phyloP scores from a whole-genome alignment of 2,329 filamentous ascomycete species.

The Aspergillus sclerotialis region DNA sequence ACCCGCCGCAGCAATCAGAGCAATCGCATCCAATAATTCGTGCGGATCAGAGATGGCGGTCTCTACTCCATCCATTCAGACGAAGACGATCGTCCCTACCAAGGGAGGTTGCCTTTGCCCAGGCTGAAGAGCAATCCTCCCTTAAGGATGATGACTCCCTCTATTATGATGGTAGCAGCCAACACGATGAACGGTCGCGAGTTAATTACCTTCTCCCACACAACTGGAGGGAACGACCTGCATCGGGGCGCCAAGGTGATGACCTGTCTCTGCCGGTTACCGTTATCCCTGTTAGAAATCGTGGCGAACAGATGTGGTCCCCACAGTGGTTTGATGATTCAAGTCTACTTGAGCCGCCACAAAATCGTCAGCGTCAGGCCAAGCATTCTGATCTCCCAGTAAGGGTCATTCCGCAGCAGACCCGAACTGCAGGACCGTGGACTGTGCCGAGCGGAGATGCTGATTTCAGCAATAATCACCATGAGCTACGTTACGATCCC shows the following conservation, averaged over 20 bases:
- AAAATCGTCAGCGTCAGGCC: constrained; percentile 8
- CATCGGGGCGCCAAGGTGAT: constrained; percentile 28
- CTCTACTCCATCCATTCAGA: constrained; percentile 52
- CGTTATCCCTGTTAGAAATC: constrained; percentile 53
- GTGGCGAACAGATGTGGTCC: constrained; percentile 49
- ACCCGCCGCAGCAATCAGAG: constrained; percentile 15
- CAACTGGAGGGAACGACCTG: constrained; percentile 36
- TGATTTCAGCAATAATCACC: constrained; percentile 16
- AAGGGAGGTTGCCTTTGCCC: constrained; percentile 52
- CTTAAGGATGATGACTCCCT: constrained; percentile 18
- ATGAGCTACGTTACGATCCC: constrained; percentile 31
- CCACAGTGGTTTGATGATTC: constrained; percentile 31
- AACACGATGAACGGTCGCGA: constrained; percentile 38
- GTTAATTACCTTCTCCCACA: constrained; percentile 43
- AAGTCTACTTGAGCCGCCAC: constrained; percentile 13
- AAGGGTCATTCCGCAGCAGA: constrained; percentile 54
- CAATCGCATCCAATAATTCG: constrained; percentile 27
- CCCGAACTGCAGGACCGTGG: constrained; percentile 49
- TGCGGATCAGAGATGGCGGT: constrained; percentile 39
- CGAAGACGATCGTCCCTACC: constrained; percentile 52
- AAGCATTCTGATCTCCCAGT: constrained; percentile 35
- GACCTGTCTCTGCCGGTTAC: constrained; percentile 49
- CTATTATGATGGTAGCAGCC: constrained; percentile 38
- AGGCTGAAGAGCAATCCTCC: constrained; percentile 38
- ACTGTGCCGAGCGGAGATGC: constrained; percentile 34